Base-by-base conservation (phyloP, 1,284 basidiomycete species). In the Naganishia albida region DNA sequence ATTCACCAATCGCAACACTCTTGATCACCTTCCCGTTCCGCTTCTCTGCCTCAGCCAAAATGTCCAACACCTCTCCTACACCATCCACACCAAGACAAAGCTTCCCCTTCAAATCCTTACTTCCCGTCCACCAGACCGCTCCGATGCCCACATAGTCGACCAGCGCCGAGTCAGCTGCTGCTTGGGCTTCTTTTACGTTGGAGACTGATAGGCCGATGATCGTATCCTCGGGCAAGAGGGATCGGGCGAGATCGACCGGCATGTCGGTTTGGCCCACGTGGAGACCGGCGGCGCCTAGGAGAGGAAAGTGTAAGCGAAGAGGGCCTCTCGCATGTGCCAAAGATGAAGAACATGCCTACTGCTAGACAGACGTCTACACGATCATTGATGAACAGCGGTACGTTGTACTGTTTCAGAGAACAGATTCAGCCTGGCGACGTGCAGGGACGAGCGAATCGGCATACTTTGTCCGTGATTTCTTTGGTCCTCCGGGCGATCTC, bases 191-290 rank as follows among this genome's bases (percentile, higher is more conserved):
- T 38, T 84, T 81, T n/a, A 83, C 69, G 12, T 84, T 88, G 70
- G 88, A 87, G 71, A 90, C 90, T 20, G 88, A 90, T 18, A 93
- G 83, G 1, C 94, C 94, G 48, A 98, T 85, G 68, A 96, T 83
- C 0, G 87, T 82, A 20, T 84, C 84, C 0, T 82, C 74, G 0
- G 91, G 91, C 0, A 97, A 82, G 6, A 94, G 81, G 18, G 75
- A 74, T 38, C 90, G 86, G 0, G 90, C 93, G 30, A 87, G 73
- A 2, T 81, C 70, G 1, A 91, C 82, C 1, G 90, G 86, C 83
- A 94, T 90, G 75, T 98, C 94, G 0, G 86, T 85, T 80, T 98
- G 94, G 3, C 94, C 94, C 56, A 98, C 82, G 73, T 98, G 94
- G 12, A 97, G 86, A 6, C 91, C 93, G 55, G 86, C 85, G 1